Conservation (phyloP, 306 rosid genomes). For the Fragaria vesca region DNA sequence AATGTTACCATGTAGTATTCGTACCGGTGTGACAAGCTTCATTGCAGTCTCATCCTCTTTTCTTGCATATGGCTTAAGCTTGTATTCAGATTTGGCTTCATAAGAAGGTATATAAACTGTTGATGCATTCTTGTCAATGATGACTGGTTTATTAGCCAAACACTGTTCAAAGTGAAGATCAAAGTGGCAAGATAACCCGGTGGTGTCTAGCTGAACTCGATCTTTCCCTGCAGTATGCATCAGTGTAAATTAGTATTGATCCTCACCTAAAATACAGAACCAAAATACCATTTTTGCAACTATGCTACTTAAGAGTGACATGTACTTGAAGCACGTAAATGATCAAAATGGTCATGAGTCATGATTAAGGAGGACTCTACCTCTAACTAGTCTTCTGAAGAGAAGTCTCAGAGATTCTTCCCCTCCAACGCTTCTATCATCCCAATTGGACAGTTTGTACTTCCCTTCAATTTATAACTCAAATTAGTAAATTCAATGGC, state of each 20-base stretch:
- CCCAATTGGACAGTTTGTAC: not conserved
- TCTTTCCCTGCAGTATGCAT: constrained; percentile 23
- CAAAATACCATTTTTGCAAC: not conserved
- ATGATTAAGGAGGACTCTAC: constrained; percentile 1
- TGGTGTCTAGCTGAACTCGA: constrained; percentile 21
- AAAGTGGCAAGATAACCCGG: constrained; percentile 34
- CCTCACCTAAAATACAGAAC: not conserved
- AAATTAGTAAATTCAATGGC: not conserved
- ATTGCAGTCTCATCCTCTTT: constrained; percentile 28
- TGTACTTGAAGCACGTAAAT: not conserved
- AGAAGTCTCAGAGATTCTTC: constrained; percentile 18
- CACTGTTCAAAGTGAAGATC: constrained; percentile 33
- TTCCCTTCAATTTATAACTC: constrained; percentile 22
- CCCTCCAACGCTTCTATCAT: not conserved
- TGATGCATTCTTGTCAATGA: constrained; percentile 12
- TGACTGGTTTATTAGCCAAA: constrained; percentile 25
- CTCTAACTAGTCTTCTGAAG: constrained; percentile 34
- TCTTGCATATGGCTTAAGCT: constrained; percentile 36
- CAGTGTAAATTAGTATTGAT: not conserved
- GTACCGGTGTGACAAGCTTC: constrained; percentile 18
- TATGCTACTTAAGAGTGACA: not conserved
- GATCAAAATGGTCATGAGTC: not conserved
- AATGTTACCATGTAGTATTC: constrained; percentile 16
- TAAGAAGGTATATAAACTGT: constrained; percentile 24
- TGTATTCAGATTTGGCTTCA: constrained; percentile 4